A percentile compares a stretch with the other conserved stretches of the same genome.
Conservation (phyloP, 2,329 filamentous ascomycete genomes). For the Akanthomyces muscarius region DNA sequence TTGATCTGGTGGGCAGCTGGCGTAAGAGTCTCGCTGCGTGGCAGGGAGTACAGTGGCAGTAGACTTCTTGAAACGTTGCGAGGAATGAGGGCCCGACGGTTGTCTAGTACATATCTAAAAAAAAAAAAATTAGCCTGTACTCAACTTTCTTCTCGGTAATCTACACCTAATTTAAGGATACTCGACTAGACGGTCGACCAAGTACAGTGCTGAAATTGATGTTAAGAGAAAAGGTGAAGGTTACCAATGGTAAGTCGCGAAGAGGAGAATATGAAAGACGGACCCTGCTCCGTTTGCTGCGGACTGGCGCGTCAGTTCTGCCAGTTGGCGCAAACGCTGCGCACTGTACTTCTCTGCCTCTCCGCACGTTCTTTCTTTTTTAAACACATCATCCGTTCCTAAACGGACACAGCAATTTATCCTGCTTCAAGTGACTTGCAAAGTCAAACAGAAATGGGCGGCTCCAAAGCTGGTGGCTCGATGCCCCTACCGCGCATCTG, state of each 20-base stretch:
- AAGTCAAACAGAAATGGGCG: background rate
- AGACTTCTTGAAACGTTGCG: background rate
- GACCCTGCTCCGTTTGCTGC: background rate
- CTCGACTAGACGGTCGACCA: too few species aligned
- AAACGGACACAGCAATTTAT: too few species aligned
- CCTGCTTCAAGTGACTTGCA: too few species aligned
- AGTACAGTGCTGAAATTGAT: too few species aligned
- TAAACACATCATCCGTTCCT: too few species aligned
- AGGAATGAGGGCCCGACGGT: background rate
- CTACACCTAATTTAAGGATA: too few species aligned
- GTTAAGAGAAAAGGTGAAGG: too few species aligned
- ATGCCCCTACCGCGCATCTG: slow-evolving; percentile 1
- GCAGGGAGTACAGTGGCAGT: slow-evolving; percentile 20
- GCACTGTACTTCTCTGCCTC: background rate
- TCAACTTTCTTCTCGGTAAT: too few species aligned
- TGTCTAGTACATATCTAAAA: background rate
- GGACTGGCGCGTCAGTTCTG: background rate
- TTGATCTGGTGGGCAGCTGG: slow-evolving; percentile 33
- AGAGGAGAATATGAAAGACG: too few species aligned
- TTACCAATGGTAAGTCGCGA: too few species aligned
- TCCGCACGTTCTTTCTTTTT: too few species aligned
- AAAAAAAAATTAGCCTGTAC: too few species aligned
- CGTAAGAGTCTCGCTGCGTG: slow-evolving; percentile 32
- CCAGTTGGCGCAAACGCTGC: slow-evolving; percentile 9
- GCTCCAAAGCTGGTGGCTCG: background rate